phyloP scores from a whole-genome alignment of 768 basidiomycete species.

The Tricholoma furcatifolium region DNA sequence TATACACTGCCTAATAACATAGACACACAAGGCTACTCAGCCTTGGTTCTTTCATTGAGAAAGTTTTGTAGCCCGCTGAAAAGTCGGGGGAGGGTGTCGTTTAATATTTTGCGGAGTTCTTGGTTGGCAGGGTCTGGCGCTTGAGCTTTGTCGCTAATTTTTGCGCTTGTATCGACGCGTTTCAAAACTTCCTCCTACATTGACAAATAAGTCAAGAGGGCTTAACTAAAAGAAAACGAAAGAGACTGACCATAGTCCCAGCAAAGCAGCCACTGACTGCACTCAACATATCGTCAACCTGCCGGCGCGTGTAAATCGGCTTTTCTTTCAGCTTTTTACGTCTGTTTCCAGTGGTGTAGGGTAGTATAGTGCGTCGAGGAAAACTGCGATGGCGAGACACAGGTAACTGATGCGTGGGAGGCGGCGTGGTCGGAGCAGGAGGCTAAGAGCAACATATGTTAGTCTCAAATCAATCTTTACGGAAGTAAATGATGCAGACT shows the following conservation, averaged over 20 bases:
- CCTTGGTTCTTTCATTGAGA: slow-evolving; percentile 6
- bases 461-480: background rate
- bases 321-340: slow-evolving; percentile 13
- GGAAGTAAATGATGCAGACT: background rate
- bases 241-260: slow-evolving; percentile 8
- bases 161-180: background rate
- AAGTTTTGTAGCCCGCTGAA: slow-evolving; percentile 10
- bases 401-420: background rate
- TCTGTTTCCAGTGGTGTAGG: slow-evolving; percentile 1
- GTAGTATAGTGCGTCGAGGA: slow-evolving; percentile 5
- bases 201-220: background rate
- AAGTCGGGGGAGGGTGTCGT: slow-evolving; percentile 6
- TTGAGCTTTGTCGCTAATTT: background rate
- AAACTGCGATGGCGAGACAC: background rate
- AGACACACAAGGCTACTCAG: background rate
- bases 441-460: background rate
- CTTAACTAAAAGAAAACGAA: background rate
- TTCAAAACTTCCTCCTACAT: slow-evolving; percentile 11
- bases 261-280: slow-evolving; percentile 13
- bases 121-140: background rate
- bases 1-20: background rate
- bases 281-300: slow-evolving; percentile 15
- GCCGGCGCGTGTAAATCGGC: slow-evolving; percentile 12
- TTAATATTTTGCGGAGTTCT: slow-evolving; percentile 4
- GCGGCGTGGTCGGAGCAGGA: background rate